A percentile compares a stretch with the other conserved stretches of the same genome.
phyloP scores from a whole-genome alignment of 2,329 filamentous ascomycete genomes.

The Teratosphaeria destructans region DNA sequence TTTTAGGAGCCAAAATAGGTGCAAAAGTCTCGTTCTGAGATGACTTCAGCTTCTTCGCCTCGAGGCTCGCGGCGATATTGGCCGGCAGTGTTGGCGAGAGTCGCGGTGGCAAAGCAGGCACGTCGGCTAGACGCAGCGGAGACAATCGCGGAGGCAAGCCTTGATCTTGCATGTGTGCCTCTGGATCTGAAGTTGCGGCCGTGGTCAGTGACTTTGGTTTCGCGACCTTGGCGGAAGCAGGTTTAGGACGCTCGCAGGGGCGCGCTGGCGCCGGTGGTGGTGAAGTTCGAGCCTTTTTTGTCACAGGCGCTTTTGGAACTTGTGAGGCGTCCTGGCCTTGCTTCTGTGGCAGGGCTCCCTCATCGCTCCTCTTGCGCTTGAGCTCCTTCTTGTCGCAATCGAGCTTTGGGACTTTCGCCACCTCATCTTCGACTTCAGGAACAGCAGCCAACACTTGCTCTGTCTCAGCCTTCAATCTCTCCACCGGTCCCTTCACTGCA shows the following conservation, averaged over 20 bases:
- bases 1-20: conserved; percentile 10
- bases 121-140: conserved; percentile 24
- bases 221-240: background rate
- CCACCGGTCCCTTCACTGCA: conserved; percentile 23
- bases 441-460: conserved; percentile 22
- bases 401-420: conserved; percentile 4
- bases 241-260: background rate
- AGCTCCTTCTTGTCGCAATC: conserved; percentile 12
- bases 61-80: conserved; percentile 44
- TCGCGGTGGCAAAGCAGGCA: conserved; percentile 44
- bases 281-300: conserved; percentile 1
- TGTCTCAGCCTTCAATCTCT: conserved; percentile 23
- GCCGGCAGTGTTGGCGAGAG: conserved; percentile 50
- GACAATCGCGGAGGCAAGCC: conserved; percentile 10
- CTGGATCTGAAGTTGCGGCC: background rate
- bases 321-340: background rate
- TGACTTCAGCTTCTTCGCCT: conserved; percentile 23
- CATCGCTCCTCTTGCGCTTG: conserved; percentile 17
- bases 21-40: conserved; percentile 9
- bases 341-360: background rate
- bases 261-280: background rate
- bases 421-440: conserved; percentile 11
- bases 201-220: conserved; percentile 1
- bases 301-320: background rate
- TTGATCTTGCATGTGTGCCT: background rate